Base-by-base conservation (phyloP, 2,329 filamentous ascomycete genomes). In the Aspergillus viridinutans region DNA sequence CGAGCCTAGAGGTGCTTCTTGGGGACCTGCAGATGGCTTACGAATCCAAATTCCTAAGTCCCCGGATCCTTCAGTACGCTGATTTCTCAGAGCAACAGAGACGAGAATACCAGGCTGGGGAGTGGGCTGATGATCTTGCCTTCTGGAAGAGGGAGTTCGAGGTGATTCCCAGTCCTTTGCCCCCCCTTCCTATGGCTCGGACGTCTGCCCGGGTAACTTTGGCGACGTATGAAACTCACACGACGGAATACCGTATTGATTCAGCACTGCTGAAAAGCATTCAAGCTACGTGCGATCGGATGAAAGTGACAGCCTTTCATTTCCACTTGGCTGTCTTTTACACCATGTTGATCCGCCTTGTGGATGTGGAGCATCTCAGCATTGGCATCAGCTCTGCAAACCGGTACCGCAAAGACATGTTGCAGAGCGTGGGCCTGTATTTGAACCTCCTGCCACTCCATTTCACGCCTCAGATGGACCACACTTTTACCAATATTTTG, bases 361-460 rank as follows among this genome's bases (percentile, higher is more conserved):
- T 66, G 0, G 71, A 71, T 14, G 50, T 71, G 1, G 68, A 76
- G 3, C 72, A 78, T 23, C 54, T 82, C 47, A 67, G 67, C 52
- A 79, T 84, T 52, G 81, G 80, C 5, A 71, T 82, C 5, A 74
- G 73, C 0, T 79, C 83, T 61, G 76, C 76, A 1, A 76, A 74
- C 51, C 63, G 76, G 2, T 62, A 55, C 0, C 74, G 79, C 2
- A 56, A 55, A 9, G 57, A 69, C 1, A 54, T 71, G 2, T 56
- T 66, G 9, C 55, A 62, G 1, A 80, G 66, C 4, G 62, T 83
- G 1, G 82, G 82, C 3, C 66, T 75, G 49, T 79, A 78, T 48
- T 58, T 83, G 4, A 83, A 84, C 56, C 63, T 83, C 0, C 66
- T 84, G 0, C 76, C 81, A 2, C 50, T 83, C 0, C 69, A 70